Evolutionary conservation across 306 rosid species (phyloP).

Genomic region (Sechiopsis laciniata): DNA sequence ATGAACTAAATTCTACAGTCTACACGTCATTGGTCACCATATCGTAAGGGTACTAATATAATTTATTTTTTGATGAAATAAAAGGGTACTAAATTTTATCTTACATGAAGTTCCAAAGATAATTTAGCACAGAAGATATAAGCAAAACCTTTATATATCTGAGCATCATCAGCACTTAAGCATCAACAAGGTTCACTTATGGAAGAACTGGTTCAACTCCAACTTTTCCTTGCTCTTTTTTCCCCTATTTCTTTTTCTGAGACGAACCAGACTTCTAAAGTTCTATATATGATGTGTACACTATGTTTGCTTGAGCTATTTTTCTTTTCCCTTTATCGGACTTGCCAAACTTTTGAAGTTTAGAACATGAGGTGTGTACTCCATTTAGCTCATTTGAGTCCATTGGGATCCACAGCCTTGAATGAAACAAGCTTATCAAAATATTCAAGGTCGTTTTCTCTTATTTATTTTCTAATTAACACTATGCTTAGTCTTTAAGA

Average conservation of each 20-base stretch:
- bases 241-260: not conserved
- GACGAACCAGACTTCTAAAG: not conserved
- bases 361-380: not conserved
- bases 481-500: not conserved
- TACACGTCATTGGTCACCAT: not conserved
- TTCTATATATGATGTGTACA: not conserved
- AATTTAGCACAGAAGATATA: not conserved
- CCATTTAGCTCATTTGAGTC: constrained; percentile 8
- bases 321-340: not conserved
- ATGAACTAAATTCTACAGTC: constrained; percentile 4
- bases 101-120: not conserved
- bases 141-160: not conserved
- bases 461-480: not conserved
- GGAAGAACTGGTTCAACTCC: not conserved
- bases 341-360: not conserved
- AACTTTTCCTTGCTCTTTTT: not conserved
- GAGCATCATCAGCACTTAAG: not conserved
- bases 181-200: not conserved
- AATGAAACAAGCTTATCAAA: constrained; percentile 3
- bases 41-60: not conserved
- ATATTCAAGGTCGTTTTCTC: not conserved
- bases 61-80: too few species aligned
- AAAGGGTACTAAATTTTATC: not conserved
- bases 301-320: not conserved
- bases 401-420: constrained; percentile 4